Evolutionary conservation across 1,284 basidiomycete genomes (phyloP).

Genomic region (Marasmius oreades): DNA sequence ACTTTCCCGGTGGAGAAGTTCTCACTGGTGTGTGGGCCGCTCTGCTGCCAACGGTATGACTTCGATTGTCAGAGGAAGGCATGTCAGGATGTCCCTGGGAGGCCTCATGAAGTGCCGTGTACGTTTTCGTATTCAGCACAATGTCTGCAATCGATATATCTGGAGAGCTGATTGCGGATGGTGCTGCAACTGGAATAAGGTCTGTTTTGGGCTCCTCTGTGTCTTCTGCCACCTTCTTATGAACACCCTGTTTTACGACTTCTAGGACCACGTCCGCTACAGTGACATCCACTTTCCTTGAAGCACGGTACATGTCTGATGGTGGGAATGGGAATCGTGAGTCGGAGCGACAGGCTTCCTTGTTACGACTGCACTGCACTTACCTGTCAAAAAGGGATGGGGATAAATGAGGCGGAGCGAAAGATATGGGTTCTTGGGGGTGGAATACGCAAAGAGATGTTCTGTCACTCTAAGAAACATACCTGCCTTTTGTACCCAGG

Average conservation of each 20-base stretch:
- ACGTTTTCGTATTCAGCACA: not conserved
- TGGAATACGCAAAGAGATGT: no score
- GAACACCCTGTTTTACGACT: not conserved
- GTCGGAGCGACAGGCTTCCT: not conserved
- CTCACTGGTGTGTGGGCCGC: no score
- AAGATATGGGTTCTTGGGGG: not conserved
- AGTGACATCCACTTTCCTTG: not conserved
- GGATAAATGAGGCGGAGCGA: not conserved
- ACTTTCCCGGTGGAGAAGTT: no score
- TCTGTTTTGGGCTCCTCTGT: not conserved
- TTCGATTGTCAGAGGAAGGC: no score
- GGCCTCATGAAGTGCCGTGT: not conserved
- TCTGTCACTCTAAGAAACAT: no score
- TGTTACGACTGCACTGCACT: no score
- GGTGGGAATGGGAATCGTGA: no score
- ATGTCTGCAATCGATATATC: not conserved
- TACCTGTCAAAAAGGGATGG: no score
- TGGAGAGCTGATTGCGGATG: not conserved
- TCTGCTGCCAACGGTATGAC: no score
- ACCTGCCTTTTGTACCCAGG: no score
- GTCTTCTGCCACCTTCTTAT: not conserved
- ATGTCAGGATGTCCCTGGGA: no score
- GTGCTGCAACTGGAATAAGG: not conserved
- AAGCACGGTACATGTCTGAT: not conserved
- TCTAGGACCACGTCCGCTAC: constrained; percentile 2